phyloP scores from a whole-genome alignment of 2,329 filamentous ascomycete species.

The Chrysoporthe cubensis region DNA sequence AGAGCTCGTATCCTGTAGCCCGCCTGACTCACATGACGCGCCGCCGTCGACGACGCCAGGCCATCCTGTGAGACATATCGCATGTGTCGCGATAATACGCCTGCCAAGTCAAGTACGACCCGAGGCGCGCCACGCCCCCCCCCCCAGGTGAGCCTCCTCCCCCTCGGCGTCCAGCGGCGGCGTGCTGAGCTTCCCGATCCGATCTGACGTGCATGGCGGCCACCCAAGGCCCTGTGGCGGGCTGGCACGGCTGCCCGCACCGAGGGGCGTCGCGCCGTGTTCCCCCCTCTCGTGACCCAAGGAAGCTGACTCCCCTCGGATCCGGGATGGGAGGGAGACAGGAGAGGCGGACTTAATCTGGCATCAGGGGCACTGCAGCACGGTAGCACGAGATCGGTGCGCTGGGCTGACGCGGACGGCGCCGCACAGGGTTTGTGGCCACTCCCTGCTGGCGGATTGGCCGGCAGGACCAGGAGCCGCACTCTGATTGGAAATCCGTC shows the following conservation, averaged over 20 bases:
- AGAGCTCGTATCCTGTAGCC: neutral
- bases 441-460: too few relatives aligned
- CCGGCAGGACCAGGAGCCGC: neutral
- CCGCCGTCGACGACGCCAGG: too few relatives aligned
- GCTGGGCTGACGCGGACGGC: constrained; percentile 11
- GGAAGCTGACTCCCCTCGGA: neutral
- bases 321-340: neutral
- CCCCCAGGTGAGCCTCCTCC: neutral
- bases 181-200: constrained; percentile 10
- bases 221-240: neutral
- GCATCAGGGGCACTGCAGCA: constrained; percentile 18
- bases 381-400: constrained; percentile 25
- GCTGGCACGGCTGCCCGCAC: constrained; percentile 3
- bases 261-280: neutral
- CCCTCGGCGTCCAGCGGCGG: constrained; percentile 21
- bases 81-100: too few relatives aligned
- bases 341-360: neutral
- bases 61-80: too few relatives aligned
- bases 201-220: constrained; percentile 20
- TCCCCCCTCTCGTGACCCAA: neutral
- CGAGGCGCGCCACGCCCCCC: neutral
- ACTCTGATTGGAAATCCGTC: neutral
- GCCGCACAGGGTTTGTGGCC: constrained; percentile 2
- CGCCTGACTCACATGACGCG: neutral
- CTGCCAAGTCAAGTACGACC: neutral